Conservation (phyloP, 306 rosid species). For the Rosa rugosa region DNA sequence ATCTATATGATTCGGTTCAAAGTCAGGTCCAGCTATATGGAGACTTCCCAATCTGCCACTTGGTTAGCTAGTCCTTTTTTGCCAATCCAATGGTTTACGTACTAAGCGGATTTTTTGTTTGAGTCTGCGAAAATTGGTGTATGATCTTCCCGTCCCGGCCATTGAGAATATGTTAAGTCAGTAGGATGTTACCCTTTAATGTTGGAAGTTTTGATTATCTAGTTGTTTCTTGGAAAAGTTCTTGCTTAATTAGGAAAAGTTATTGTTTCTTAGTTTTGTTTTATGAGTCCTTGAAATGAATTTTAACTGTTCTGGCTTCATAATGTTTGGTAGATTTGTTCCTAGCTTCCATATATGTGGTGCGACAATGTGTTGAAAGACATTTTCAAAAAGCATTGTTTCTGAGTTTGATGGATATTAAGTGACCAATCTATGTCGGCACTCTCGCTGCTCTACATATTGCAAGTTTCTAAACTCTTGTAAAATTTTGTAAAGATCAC, state of each 20-base stretch:
- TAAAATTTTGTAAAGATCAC: not conserved
- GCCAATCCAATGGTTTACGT: too few species aligned
- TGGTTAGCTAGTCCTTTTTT: conserved; percentile 41
- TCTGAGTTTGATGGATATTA: too few species aligned
- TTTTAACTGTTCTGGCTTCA: not conserved
- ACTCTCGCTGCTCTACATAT: not conserved
- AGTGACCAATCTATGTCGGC: not conserved
- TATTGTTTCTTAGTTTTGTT: too few species aligned
- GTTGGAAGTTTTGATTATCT: not conserved
- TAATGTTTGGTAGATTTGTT: not conserved
- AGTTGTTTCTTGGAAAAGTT: too few species aligned
- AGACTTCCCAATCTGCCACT: conserved; percentile 48
- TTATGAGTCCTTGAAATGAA: too few species aligned
- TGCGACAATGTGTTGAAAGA: too few species aligned
- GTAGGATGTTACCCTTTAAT: too few species aligned
- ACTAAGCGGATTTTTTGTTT: not conserved
- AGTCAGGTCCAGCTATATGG: conserved; percentile 62
- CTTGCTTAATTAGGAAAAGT: too few species aligned
- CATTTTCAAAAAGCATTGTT: too few species aligned
- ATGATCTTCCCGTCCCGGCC: too few species aligned
- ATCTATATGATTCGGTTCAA: conserved; percentile 61
- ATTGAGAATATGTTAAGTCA: too few species aligned
- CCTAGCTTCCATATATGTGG: not conserved
- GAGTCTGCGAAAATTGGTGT: not conserved
- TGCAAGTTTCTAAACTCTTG: not conserved